Evolutionary conservation across 176 grass and related monocot genomes (phyloP).

Genomic region (Phoenix dactylifera): DNA sequence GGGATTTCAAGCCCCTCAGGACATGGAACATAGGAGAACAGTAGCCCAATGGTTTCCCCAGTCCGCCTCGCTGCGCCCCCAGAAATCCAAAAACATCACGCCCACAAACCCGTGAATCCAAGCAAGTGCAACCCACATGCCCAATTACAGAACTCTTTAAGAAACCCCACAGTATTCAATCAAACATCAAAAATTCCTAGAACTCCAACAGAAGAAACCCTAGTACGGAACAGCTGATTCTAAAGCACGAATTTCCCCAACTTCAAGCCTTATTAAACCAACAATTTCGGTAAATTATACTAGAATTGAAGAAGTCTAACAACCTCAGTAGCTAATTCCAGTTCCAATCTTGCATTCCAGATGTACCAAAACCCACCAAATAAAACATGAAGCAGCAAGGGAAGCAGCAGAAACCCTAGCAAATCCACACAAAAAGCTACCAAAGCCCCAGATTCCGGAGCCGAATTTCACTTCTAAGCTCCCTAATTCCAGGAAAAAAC

Average conservation of each 20-base stretch:
- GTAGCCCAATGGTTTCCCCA: constrained; percentile 19
- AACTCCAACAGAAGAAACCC: background rate
- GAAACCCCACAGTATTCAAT: background rate
- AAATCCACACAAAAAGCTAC: background rate
- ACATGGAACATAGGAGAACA: constrained; percentile 1
- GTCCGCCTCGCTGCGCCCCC: constrained; percentile 44
- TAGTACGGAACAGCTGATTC: background rate
- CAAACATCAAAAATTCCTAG: background rate
- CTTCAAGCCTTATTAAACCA: background rate
- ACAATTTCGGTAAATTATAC: background rate
- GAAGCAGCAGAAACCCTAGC: background rate
- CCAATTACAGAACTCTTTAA: constrained; percentile 21
- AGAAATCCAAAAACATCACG: constrained; percentile 68
- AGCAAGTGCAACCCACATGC: constrained; percentile 88
- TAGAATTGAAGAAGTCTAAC: background rate
- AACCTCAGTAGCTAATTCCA: background rate
- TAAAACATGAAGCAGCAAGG: background rate
- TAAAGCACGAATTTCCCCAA: background rate
- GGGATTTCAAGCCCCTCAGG: background rate
- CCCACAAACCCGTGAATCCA: constrained; percentile 84
- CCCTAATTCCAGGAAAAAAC: too few species aligned
- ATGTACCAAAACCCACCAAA: background rate
- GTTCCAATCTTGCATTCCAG: too few species aligned
- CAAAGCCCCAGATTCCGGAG: too few species aligned
- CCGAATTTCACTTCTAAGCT: too few species aligned